Evolutionary conservation across 768 basidiomycete genomes (phyloP).

Genomic region (Amanita molliuscula): DNA sequence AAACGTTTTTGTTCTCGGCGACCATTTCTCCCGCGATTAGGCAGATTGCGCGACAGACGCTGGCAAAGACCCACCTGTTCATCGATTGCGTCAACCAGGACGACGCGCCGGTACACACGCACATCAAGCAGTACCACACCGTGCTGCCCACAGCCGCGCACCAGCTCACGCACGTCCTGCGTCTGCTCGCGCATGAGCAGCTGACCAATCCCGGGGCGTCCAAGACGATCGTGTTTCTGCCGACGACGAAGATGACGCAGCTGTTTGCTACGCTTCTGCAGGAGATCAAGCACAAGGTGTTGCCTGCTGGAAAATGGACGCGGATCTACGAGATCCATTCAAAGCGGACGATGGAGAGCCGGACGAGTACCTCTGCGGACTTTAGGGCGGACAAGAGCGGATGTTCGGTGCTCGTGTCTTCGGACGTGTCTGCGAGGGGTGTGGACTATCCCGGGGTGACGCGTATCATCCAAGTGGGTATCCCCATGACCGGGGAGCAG

Average conservation of each 20-base stretch:
- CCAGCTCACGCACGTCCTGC: conserved; percentile 71
- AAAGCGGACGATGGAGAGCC: conserved; percentile 49
- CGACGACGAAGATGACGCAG: conserved; percentile 79
- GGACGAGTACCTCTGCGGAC: conserved; percentile 42
- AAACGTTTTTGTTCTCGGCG: conserved; percentile 88
- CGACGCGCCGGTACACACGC: conserved; percentile 54
- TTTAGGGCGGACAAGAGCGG: conserved; percentile 49
- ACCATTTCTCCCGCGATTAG: conserved; percentile 68
- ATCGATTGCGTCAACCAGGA: conserved; percentile 63
- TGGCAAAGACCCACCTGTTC: conserved; percentile 54
- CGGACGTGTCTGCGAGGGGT: conserved; percentile 83
- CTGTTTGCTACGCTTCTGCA: conserved; percentile 58
- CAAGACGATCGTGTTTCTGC: conserved; percentile 76
- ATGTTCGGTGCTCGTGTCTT: conserved; percentile 65
- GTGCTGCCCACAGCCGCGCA: conserved; percentile 52
- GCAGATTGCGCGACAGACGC: conserved; percentile 51
- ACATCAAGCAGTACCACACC: conserved; percentile 79
- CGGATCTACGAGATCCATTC: conserved; percentile 77
- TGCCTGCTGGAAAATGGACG: conserved; percentile 45
- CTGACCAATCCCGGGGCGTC: conserved; percentile 52
- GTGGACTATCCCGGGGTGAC: conserved; percentile 86
- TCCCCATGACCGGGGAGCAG: conserved; percentile 56
- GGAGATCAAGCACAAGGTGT: conserved; percentile 27
- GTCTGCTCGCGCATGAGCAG: conserved; percentile 84
- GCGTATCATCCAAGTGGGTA: conserved; percentile 84